A percentile compares a stretch with the other conserved stretches of the same genome.
Conservation (phyloP, 371 early-diverging fungal species). For the Rhizomucor pusillus region DNA sequence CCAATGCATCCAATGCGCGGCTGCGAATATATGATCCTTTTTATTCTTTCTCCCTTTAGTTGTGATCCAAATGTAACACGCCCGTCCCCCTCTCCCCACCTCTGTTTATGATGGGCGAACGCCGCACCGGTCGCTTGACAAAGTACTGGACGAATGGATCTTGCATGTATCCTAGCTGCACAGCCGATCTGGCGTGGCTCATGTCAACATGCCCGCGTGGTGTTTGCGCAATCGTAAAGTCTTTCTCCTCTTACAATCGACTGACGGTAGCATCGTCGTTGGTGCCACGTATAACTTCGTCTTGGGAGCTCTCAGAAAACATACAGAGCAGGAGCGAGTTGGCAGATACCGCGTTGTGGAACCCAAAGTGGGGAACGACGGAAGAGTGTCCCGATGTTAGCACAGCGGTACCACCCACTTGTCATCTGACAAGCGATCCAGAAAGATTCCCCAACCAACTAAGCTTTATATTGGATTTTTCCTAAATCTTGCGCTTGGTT, state of each 20-base stretch:
- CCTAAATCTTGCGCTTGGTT: no score
- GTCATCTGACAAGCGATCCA: not conserved
- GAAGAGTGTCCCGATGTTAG: not conserved
- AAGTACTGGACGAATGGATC: constrained; percentile 81
- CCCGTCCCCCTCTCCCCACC: constrained; percentile 41
- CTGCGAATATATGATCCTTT: constrained; percentile 75
- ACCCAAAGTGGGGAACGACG: not conserved
- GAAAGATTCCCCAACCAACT: no score
- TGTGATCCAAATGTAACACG: not conserved
- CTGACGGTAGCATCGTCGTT: constrained; percentile 88
- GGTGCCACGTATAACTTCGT: constrained; percentile 76
- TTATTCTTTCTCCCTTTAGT: constrained; percentile 8
- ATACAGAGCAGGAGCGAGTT: not conserved
- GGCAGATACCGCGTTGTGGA: not conserved
- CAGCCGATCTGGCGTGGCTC: constrained; percentile 70
- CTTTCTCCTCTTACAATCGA: constrained; percentile 65
- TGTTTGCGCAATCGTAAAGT: not conserved
- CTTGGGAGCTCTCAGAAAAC: constrained; percentile 9
- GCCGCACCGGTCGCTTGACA: constrained; percentile 60
- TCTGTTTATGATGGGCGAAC: constrained; percentile 93
- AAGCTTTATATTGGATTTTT: no score
- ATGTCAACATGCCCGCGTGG: not conserved
- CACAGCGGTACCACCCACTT: not conserved
- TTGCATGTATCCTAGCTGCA: constrained; percentile 70
- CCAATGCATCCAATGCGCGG: constrained; percentile 59